Conservation (phyloP, 306 rosid species). For the Castanopsis chinensis region DNA sequence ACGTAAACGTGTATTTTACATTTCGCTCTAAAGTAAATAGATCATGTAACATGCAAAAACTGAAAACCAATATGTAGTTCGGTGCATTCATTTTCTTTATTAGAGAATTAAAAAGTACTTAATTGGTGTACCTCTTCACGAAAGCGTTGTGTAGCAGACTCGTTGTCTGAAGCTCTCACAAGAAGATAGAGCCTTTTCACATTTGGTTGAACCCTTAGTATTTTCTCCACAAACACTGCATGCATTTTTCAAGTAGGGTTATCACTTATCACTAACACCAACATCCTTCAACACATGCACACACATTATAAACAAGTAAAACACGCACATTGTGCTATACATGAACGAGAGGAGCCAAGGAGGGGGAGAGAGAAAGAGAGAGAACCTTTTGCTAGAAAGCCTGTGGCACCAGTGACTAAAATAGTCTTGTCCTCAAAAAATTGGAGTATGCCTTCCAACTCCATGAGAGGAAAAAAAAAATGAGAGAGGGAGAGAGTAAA, state of each 20-base stretch:
- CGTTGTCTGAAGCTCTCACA: conserved; percentile 14
- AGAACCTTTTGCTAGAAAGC: conserved; percentile 32
- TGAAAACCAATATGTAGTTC: no score
- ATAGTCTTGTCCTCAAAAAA: conserved; percentile 24
- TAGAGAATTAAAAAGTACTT: no score
- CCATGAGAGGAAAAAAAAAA: conserved; percentile 19
- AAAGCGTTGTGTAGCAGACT: conserved; percentile 11
- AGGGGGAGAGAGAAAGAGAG: not conserved
- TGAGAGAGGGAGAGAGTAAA: no score
- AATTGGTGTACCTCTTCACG: conserved; percentile 9
- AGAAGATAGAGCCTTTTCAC: conserved; percentile 28
- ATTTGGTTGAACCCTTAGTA: conserved; percentile 26
- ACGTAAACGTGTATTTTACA: no score
- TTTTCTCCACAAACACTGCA: conserved; percentile 26
- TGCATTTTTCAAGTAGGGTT: not conserved
- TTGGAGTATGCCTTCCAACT: conserved; percentile 16
- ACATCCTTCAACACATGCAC: no score
- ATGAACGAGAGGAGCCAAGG: not conserved
- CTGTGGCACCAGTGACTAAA: conserved; percentile 27
- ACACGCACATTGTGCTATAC: not conserved
- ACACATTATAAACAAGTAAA: no score
- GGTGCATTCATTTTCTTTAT: no score
- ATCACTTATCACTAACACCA: no score
- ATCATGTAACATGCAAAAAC: no score
- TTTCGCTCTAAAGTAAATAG: no score